phyloP scores from a whole-genome alignment of 495 filamentous ascomycete genomes.

The Hyaloscypha bicolor region DNA sequence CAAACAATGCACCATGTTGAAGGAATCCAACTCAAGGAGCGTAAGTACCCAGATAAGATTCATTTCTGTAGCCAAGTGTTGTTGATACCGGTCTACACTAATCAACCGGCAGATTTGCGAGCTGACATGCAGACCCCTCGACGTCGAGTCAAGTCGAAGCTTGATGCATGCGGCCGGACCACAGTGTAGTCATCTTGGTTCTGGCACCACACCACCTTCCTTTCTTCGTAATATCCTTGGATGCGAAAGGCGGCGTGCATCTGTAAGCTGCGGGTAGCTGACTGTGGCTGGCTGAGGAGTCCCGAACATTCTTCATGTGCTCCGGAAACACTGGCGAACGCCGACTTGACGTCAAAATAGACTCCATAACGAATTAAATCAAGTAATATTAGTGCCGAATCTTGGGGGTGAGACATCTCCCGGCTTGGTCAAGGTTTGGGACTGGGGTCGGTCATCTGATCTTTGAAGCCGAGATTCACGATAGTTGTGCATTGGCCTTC shows the following conservation, averaged over 20 bases:
- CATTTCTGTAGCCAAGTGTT: not conserved
- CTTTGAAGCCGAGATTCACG: not conserved
- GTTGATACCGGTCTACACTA: not conserved
- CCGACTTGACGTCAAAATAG: not conserved
- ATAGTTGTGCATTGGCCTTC: not conserved
- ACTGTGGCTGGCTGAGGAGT: not conserved
- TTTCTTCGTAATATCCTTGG: not conserved
- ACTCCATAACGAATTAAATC: not conserved
- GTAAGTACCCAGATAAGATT: not conserved
- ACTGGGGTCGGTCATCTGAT: not conserved
- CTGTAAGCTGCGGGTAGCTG: not conserved
- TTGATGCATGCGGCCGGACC: not conserved
- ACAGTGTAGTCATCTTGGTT: not conserved
- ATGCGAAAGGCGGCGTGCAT: not conserved
- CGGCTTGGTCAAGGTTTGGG: not conserved
- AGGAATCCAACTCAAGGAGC: no score
- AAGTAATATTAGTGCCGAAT: not conserved
- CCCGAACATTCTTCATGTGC: slow-evolving; percentile 35
- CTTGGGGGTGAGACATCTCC: slow-evolving; percentile 2
- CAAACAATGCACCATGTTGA: no score
- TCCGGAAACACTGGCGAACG: not conserved
- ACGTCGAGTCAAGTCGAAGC: not conserved
- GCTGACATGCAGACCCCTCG: not conserved
- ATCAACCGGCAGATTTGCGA: not conserved
- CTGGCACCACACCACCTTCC: not conserved